Evolutionary conservation across 208 protist species (phyloP), one percentile per base, ranked within the genome.

Genomic region (Crithidia bombi): DNA sequence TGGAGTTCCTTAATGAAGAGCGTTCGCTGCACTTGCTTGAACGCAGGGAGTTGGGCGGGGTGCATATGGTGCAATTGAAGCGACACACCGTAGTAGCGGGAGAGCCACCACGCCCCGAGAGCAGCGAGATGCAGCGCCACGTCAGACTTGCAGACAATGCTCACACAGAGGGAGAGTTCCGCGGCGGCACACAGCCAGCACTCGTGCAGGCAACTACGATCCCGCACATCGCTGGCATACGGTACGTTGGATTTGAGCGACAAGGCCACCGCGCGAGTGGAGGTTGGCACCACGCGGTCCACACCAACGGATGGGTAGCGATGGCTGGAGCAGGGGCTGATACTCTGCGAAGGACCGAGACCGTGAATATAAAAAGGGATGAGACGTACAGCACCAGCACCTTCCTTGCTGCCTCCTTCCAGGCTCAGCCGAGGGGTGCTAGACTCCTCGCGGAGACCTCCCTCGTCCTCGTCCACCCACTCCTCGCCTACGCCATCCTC

Each of bases 61-160:
- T 81, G 73, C 46, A 88, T 62, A 41, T 83, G 83, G 15, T 83
- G 73, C 12, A 95, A 65, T 0, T 73, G 76, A 25, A 95, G 81
- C n/a, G 75, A 85, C 4, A 91, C 67, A 2, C 74, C 75, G 57
- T 79, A 75, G 73, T 95, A 91, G 9, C 83, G 82, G 5, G 85
- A 78, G n/a, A 89, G 74, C 87, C 90, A 95, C 90, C 90, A 95
- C 36, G 76, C 68, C 6, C 78, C 68, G 1, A 78, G 43, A 0
- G 78, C 39, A 15, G 69, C 68, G 32, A 81, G 70, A 14, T 69
- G 69, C 25, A 90, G 61, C 4, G 65, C 72, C 7, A 64, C 56
- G 2, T 56, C 30, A 0, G 75, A 87, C 33, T 56, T 67, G 73
- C 81, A 86, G 33, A 33, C 64, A 17, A 90, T 56, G 25, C 70